Percentiles rank a stretch among this genome's conserved stretches.
phyloP scores from a whole-genome alignment of 1,284 basidiomycete genomes.

The Phylloboletellus chloephorus region DNA sequence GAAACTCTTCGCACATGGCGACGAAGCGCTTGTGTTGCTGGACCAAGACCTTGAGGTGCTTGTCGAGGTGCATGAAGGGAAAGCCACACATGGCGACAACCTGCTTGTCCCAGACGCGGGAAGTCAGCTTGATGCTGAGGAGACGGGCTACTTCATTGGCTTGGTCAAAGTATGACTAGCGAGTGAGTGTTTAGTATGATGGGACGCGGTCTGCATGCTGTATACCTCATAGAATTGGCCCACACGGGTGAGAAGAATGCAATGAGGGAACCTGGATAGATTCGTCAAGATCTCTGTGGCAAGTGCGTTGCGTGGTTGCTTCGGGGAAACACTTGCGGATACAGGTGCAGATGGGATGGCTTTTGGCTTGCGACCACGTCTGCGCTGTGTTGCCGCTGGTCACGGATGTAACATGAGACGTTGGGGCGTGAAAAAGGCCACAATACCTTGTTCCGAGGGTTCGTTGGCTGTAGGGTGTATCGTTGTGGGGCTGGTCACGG shows the following conservation, averaged over 20 bases:
- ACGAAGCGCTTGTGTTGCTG: constrained; percentile 79
- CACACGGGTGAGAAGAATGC: constrained; percentile 84
- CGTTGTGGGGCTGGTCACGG: too few species aligned
- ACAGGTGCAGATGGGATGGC: neutral
- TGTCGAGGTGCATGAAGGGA: constrained; percentile 80
- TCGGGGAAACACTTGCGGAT: constrained; percentile 5
- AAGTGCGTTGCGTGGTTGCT: constrained; percentile 48
- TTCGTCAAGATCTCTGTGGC: constrained; percentile 70
- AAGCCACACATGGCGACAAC: constrained; percentile 84
- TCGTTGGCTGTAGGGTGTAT: constrained; percentile 1
- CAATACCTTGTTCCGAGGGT: constrained; percentile 10
- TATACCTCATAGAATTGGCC: constrained; percentile 92
- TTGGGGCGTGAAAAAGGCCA: neutral
- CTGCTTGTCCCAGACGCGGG: constrained; percentile 63
- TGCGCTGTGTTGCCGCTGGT: constrained; percentile 1
- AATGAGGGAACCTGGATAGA: constrained; percentile 76
- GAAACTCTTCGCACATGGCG: constrained; percentile 89
- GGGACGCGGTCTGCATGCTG: neutral
- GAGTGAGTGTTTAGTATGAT: constrained; percentile 8
- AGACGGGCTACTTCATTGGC: constrained; percentile 72
- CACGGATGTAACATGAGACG: constrained; percentile 1
- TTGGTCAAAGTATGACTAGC: constrained; percentile 89
- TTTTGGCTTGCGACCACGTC: constrained; percentile 23
- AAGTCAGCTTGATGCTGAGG: constrained; percentile 77
- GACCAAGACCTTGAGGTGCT: constrained; percentile 81